Percentiles rank a stretch among this genome's conserved stretches.
These are phyloP conservation scores for Trichoderma sp. DNA, from an alignment of 2,329 filamentous ascomycete species.

Conservation along the genomic window DNA sequence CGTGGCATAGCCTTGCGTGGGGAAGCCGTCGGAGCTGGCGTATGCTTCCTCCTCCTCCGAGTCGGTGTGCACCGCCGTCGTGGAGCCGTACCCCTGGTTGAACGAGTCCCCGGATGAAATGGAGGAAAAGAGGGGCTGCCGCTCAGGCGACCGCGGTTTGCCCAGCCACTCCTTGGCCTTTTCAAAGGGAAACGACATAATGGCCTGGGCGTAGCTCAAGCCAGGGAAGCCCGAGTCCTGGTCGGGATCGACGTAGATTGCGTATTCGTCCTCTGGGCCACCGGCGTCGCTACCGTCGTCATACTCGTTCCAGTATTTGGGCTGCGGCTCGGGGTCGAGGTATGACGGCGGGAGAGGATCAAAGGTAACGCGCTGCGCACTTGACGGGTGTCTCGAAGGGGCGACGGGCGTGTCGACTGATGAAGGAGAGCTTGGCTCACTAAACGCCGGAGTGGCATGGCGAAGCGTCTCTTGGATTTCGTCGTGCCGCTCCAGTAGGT, in stretches of 20 bases:
- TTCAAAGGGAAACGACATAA: slow-evolving; percentile 52
- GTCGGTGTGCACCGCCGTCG: slow-evolving; percentile 35
- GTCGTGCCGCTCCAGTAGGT: slow-evolving; percentile 53
- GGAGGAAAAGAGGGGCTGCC: slow-evolving; percentile 25
- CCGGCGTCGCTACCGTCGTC: slow-evolving; percentile 73
- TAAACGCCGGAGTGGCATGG: slow-evolving; percentile 44
- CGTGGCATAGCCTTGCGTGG: slow-evolving; percentile 51
- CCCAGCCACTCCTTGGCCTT: slow-evolving; percentile 55
- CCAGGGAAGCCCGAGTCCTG: slow-evolving; percentile 62
- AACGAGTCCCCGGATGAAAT: slow-evolving; percentile 22
- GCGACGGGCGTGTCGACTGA: slow-evolving; percentile 29
- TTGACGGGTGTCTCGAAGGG: neutral
- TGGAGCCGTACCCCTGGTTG: slow-evolving; percentile 36
- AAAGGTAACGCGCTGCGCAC: slow-evolving; percentile 30
- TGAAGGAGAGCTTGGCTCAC: slow-evolving; percentile 43
- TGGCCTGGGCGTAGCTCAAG: slow-evolving; percentile 57
- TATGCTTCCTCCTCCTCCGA: slow-evolving; percentile 51
- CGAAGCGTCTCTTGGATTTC: slow-evolving; percentile 52
- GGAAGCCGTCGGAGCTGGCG: slow-evolving; percentile 55
- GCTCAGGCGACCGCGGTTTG: slow-evolving; percentile 30
- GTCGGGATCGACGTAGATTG: slow-evolving; percentile 74
- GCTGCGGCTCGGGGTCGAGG: slow-evolving; percentile 30
- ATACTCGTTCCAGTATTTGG: slow-evolving; percentile 82
- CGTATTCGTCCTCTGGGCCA: slow-evolving; percentile 63
- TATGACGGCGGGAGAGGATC: slow-evolving; percentile 35